Percentiles rank a stretch among this genome's conserved stretches.
Evolutionary conservation across 2,329 filamentous ascomycete species (phyloP).

Genomic region (Chrysoporthe deuterocubensis): DNA sequence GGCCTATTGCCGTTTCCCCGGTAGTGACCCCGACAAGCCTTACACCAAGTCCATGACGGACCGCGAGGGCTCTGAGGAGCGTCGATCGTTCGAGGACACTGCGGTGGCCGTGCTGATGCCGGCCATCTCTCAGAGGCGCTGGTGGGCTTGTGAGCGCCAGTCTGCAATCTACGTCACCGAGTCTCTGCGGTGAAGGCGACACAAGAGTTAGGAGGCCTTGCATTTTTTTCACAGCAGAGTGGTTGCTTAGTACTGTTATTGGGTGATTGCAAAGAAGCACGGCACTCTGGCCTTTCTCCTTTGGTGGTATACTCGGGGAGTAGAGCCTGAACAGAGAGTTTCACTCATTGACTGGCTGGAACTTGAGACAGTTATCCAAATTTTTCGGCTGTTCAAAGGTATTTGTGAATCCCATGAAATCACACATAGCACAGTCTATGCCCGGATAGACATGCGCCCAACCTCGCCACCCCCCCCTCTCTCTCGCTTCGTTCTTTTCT

Average conservation of each 20-base stretch:
- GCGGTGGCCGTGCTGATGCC: background rate
- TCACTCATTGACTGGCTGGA: no score
- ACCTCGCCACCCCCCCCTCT: no score
- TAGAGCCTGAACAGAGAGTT: no score
- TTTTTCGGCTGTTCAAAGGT: no score
- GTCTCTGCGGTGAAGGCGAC: background rate
- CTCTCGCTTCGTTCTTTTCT: no score
- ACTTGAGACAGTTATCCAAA: no score
- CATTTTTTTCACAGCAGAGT: background rate
- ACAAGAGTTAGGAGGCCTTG: background rate
- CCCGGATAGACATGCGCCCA: no score
- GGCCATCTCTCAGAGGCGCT: constrained; percentile 1
- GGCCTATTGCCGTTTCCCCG: background rate
- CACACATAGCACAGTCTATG: no score
- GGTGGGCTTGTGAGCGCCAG: background rate
- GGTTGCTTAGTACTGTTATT: background rate
- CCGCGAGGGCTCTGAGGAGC: background rate
- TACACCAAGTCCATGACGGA: background rate
- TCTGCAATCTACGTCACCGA: background rate
- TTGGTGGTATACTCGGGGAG: no score
- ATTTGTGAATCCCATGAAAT: no score
- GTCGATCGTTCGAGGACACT: background rate
- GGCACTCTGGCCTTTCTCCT: no score
- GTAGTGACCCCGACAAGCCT: background rate
- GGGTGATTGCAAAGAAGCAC: no score